Evolutionary conservation across 331 rosid species (phyloP), one percentile per base, ranked within the genome.

Genomic region (Quercus lobata): DNA sequence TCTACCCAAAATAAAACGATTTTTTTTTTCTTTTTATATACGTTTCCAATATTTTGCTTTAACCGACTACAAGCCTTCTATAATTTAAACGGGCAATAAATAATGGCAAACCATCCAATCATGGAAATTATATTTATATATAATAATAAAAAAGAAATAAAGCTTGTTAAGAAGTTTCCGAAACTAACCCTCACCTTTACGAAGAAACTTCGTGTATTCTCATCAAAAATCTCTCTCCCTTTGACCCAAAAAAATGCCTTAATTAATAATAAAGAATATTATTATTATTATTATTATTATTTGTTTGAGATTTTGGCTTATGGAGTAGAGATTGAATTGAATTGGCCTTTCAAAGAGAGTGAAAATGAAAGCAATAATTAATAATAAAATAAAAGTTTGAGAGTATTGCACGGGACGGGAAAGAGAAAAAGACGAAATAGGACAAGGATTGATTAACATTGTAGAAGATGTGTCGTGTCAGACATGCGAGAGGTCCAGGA

Each of bases 181-280:
- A 19, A 35, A 46, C 11, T 66, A 37, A 76, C 79, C 89, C 82
- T 25, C 3, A 32, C 52, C 82, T 82, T 32, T 18, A 0, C 6
- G 72, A 82, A 29, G 77, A 77, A 78, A 77, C 37, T 66, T 69
- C 12, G 34, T 57, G 25, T 37, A 49, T 25, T 71, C 46, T 41
- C 46, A 8, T 27, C 30, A 76, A 72, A 61, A 17, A 54, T 35
- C 22, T 57, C 21, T 52, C 6, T 32, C 49, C 2, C 60, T 71
- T 80, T 72, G 71, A 60, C 32, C 29, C 46, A 8, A 41, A 41
- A 41, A 41, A 88, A 79, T 21, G 76, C 54, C 62, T 54, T 6
- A 41, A 41, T 41, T 41, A 41, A 41, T 41, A 41, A 41, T 41
- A 41, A 41, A 41, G 46, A 8, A 41, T 41, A 41, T 41, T 70